phyloP scores from a whole-genome alignment of 805 yeast genomes.

The Lachancea meyersii region DNA sequence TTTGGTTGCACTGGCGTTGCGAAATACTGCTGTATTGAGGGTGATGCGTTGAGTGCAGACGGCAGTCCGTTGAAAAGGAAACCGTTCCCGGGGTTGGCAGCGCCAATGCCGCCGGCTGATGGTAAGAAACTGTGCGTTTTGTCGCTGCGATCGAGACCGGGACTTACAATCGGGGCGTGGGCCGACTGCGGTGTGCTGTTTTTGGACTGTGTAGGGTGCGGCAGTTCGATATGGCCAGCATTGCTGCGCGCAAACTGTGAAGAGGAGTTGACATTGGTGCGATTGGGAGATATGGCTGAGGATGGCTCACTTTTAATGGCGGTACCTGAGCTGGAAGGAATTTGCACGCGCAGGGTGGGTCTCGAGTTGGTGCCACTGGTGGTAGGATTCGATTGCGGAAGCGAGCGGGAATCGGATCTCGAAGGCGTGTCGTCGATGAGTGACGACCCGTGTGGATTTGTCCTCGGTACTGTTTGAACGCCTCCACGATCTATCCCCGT shows the following conservation, averaged over 20 bases:
- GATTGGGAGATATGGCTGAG: constrained; percentile 42
- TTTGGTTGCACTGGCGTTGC: constrained; percentile 31
- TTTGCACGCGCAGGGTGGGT: constrained; percentile 59
- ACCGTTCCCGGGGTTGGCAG: constrained; percentile 3
- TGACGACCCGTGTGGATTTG: neutral
- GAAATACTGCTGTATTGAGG: constrained; percentile 29
- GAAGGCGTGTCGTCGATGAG: neutral
- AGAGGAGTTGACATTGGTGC: constrained; percentile 20
- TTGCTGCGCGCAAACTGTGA: constrained; percentile 6
- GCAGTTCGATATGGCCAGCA: constrained; percentile 9
- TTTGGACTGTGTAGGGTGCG: constrained; percentile 7
- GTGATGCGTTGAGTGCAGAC: constrained; percentile 27
- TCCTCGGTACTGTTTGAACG: neutral
- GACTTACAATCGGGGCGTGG: neutral
- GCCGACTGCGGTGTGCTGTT: constrained; percentile 4
- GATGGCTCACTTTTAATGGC: constrained; percentile 30
- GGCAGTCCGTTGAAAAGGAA: constrained; percentile 19
- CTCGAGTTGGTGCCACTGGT: constrained; percentile 27
- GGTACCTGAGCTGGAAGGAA: constrained; percentile 43
- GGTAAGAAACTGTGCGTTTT: neutral
- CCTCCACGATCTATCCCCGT: neutral
- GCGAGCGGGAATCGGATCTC: neutral
- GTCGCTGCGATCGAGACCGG: constrained; percentile 1
- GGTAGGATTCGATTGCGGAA: constrained; percentile 1
- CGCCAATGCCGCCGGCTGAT: constrained; percentile 1